Evolutionary conservation across 805 yeast species (phyloP).

Genomic region (Kurtzmaniella fragi): DNA sequence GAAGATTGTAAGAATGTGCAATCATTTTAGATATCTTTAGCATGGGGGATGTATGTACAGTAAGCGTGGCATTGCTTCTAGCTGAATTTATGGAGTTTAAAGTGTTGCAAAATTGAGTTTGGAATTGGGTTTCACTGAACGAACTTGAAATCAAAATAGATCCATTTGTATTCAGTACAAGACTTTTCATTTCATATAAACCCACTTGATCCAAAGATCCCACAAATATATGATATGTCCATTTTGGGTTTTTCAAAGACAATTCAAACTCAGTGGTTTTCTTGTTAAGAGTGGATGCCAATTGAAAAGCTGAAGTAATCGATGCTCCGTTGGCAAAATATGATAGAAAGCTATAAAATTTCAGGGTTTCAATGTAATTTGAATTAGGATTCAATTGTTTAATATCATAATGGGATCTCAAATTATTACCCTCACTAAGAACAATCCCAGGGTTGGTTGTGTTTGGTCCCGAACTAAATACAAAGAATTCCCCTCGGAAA

Average conservation of each 20-base stretch:
- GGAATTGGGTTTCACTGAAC: conserved; percentile 21
- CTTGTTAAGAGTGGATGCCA: conserved; percentile 9
- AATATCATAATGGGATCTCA: conserved; percentile 34
- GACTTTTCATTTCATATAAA: conserved; percentile 35
- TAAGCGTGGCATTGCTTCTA: conserved; percentile 11
- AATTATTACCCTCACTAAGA: conserved; percentile 5
- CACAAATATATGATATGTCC: conserved; percentile 27
- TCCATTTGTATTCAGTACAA: conserved; percentile 31
- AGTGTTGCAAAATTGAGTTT: conserved; percentile 8
- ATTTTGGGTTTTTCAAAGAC: conserved; percentile 11
- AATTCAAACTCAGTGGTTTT: conserved; percentile 19
- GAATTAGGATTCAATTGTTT: conserved; percentile 22
- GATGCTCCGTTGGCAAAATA: conserved; percentile 25
- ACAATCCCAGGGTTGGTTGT: conserved; percentile 33
- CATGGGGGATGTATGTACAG: conserved; percentile 25
- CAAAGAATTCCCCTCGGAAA: conserved; percentile 20
- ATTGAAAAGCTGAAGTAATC: conserved; percentile 9
- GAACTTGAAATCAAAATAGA: conserved; percentile 22
- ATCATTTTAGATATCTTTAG: conserved; percentile 28
- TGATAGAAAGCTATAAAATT: conserved; percentile 24
- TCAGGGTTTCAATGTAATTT: conserved; percentile 17
- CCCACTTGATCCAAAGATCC: conserved; percentile 41
- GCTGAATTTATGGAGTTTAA: neutral
- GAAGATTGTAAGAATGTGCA: conserved; percentile 29
- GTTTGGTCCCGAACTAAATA: conserved; percentile 36